phyloP scores from a whole-genome alignment of 306 rosid genomes.

The Glycine latifolia region DNA sequence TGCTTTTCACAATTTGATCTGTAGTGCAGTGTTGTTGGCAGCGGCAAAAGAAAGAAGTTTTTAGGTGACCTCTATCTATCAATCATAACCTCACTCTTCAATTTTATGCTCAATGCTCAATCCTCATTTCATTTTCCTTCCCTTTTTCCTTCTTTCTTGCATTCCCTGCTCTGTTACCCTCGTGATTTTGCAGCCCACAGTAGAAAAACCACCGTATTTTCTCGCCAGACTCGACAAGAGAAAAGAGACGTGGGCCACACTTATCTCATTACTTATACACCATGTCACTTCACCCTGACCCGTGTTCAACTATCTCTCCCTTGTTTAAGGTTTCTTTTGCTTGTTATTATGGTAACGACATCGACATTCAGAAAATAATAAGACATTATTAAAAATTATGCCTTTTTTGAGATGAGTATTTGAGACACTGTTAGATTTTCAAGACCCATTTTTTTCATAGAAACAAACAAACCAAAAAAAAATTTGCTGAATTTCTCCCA shows the following conservation, averaged over 20 bases:
- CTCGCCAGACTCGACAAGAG: conserved; percentile 10
- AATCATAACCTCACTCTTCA: conserved; percentile 26
- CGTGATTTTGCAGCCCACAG: not conserved
- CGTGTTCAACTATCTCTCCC: conserved; percentile 38
- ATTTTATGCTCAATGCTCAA: not conserved
- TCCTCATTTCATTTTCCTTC: not conserved
- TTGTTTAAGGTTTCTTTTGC: conserved; percentile 44
- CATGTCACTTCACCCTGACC: conserved; percentile 32
- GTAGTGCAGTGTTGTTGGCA: not conserved
- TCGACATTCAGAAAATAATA: conserved; percentile 22
- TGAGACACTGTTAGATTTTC: conserved; percentile 42
- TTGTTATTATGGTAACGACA: conserved; percentile 29
- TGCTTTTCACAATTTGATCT: conserved; percentile 36
- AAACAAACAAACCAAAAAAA: conserved; percentile 10
- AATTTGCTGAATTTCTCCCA: conserved; percentile 13
- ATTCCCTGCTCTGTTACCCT: conserved; percentile 8
- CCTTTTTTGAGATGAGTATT: not conserved
- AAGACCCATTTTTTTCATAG: conserved; percentile 8
- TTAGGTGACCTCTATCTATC: conserved; percentile 39
- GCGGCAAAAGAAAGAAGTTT: conserved; percentile 31
- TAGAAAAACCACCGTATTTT: conserved; percentile 35
- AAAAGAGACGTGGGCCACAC: conserved; percentile 29
- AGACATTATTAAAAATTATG: conserved; percentile 11
- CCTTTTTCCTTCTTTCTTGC: not conserved
- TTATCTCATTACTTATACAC: conserved; percentile 37